These are phyloP conservation scores for Aureobasidium uvarum DNA, from an alignment of 2,329 filamentous ascomycete genomes.

Conservation along the genomic window DNA sequence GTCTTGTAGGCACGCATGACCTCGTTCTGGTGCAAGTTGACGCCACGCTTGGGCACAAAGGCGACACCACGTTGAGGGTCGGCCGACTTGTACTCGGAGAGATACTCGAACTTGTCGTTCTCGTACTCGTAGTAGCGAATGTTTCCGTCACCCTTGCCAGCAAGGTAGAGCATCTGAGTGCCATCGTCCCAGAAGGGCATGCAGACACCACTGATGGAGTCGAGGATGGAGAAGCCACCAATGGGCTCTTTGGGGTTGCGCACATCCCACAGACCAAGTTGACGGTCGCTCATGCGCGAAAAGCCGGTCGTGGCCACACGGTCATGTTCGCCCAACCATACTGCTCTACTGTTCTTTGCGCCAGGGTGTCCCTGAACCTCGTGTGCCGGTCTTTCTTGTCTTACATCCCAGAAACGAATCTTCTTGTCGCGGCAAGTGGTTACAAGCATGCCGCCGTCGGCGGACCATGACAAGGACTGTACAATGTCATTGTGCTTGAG, in stretches of 20 bases:
- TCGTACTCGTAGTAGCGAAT: conserved; percentile 99
- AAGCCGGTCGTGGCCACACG: conserved; percentile 95
- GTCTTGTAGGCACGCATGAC: conserved; percentile 96
- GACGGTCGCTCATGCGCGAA: conserved; percentile 96
- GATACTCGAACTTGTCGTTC: conserved; percentile 97
- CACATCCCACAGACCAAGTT: conserved; percentile 93
- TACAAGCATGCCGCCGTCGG: conserved; percentile 77
- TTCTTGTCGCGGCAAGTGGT: conserved; percentile 99
- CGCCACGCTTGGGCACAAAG: conserved; percentile 90
- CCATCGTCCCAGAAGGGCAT: conserved; percentile 99
- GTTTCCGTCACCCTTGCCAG: conserved; percentile 97
- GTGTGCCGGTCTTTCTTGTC: conserved; percentile 83
- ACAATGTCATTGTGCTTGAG: conserved; percentile 90
- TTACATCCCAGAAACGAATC: conserved; percentile 93
- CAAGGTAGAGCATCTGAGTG: conserved; percentile 91
- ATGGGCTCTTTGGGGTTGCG: conserved; percentile 76
- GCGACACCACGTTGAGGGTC: conserved; percentile 94
- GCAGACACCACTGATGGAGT: conserved; percentile 95
- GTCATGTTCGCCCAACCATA: conserved; percentile 97
- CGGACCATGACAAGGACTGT: conserved; percentile 94
- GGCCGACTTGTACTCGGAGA: conserved; percentile 95
- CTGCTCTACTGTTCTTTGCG: conserved; percentile 94
- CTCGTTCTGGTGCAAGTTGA: conserved; percentile 96
- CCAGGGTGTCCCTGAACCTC: conserved; percentile 83
- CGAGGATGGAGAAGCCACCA: conserved; percentile 83